Base-by-base conservation (phyloP, 169 alveolate species). In the Theileria orientalis region DNA sequence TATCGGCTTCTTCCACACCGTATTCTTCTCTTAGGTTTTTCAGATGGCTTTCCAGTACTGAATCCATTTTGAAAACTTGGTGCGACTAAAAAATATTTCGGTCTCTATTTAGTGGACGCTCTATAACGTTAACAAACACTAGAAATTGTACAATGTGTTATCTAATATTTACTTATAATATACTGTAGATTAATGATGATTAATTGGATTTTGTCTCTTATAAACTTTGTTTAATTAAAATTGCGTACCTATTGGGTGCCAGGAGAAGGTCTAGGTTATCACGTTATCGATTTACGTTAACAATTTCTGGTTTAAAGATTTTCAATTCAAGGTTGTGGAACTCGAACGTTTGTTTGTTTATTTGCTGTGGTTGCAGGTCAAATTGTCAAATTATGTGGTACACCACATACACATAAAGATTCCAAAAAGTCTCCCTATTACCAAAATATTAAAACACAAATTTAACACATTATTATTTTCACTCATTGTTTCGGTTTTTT, bases 11-110 rank as follows among this genome's bases (percentile, higher is more conserved):
- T 72, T 83, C 90, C 25, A 60, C 41, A 0, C 83, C 44, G 64
- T 70, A 74, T 52, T 89, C 92, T 66, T 84, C 76, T 47, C 86
- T 69, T 69, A 87, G 56, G 49, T 74, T 75, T 67, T 73, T 86
- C 14, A 89, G 70, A 32, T 85, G 72, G 63, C 69, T 79, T 56
- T 83, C 83, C 21, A 89, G 64, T 27, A 90, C 90, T 21, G 76
- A 74, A 56, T 89, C 93, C 93, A 89, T 89, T 63, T 73, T 52
- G 5, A n/a, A n/a, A n/a, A n/a, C n/a, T n/a, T n/a, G n/a, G n/a
- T n/a, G n/a, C n/a, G n/a, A n/a, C 6, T 13, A 16, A 30, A 9
- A 21, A 49, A 6, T 19, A 13, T 61, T 9, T 13, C 14, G 14
- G 13, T 29, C 66, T 29, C 21, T 13, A 61, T 13, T 9, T 61